Conservation (phyloP, 495 filamentous ascomycete genomes). For the Neurospora sp. region DNA sequence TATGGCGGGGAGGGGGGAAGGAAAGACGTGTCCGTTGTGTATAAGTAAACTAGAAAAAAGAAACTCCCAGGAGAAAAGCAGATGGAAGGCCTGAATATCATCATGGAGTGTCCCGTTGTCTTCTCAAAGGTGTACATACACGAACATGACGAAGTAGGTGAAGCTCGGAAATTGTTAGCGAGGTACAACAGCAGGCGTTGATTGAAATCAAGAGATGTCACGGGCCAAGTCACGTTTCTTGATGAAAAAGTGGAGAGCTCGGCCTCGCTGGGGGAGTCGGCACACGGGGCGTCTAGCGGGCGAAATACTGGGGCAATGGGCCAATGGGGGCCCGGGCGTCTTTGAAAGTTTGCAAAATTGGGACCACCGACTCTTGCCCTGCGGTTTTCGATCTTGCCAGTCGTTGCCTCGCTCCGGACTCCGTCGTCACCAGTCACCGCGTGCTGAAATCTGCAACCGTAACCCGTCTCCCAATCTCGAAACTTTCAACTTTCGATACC, state of each 20-base stretch:
- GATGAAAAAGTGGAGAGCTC: slow-evolving; percentile 9
- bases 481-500: not conserved
- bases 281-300: not conserved
- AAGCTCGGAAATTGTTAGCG: not conserved
- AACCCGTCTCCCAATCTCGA: not conserved
- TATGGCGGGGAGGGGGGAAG: not conserved
- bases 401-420: not conserved
- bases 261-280: slow-evolving; percentile 4
- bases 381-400: not conserved
- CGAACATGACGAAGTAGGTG: not conserved
- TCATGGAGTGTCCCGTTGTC: too few species aligned
- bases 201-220: slow-evolving; percentile 7
- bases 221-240: slow-evolving; percentile 19
- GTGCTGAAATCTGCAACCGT: not conserved
- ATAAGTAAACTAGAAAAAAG: not conserved
- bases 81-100: too few species aligned
- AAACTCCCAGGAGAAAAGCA: too few species aligned
- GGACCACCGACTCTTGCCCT: not conserved
- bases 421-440: not conserved
- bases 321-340: not conserved
- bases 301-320: not conserved
- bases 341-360: not conserved
- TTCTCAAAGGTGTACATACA: not conserved
- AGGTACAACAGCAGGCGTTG: not conserved
- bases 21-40: not conserved